phyloP scores from a whole-genome alignment of 2,329 filamentous ascomycete genomes.

The Lasiodiplodia sp. region DNA sequence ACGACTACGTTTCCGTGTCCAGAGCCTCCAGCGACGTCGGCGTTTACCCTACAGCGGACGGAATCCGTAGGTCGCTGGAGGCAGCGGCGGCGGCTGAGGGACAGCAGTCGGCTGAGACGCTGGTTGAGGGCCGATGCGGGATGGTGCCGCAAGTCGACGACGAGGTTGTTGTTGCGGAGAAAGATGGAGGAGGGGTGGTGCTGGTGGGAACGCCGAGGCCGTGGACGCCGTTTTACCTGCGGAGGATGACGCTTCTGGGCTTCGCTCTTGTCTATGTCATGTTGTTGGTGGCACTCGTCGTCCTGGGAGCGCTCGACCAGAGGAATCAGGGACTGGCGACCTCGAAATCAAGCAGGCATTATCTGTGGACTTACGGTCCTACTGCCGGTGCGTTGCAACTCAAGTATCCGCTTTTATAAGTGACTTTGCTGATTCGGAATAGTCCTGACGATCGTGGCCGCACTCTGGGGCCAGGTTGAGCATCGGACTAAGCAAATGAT shows the following conservation, averaged over 20 bases:
- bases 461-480: slow-evolving; percentile 7
- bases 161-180: background rate
- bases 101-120: background rate
- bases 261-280: background rate
- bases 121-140: background rate
- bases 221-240: background rate
- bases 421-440: background rate
- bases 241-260: background rate
- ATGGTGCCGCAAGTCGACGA: background rate
- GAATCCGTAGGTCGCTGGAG: background rate
- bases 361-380: background rate
- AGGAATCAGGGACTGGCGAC: background rate
- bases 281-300: background rate
- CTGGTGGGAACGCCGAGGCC: background rate
- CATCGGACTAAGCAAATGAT: slow-evolving; percentile 9
- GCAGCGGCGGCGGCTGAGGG: background rate
- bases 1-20: background rate
- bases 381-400: background rate
- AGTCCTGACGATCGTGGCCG: background rate
- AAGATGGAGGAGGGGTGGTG: background rate
- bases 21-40: background rate
- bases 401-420: background rate
- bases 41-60: background rate
- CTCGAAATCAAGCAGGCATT: slow-evolving; percentile 1
- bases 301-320: background rate